phyloP scores from a whole-genome alignment of 305 asterid genomes.

The Rubia tinctorum region DNA sequence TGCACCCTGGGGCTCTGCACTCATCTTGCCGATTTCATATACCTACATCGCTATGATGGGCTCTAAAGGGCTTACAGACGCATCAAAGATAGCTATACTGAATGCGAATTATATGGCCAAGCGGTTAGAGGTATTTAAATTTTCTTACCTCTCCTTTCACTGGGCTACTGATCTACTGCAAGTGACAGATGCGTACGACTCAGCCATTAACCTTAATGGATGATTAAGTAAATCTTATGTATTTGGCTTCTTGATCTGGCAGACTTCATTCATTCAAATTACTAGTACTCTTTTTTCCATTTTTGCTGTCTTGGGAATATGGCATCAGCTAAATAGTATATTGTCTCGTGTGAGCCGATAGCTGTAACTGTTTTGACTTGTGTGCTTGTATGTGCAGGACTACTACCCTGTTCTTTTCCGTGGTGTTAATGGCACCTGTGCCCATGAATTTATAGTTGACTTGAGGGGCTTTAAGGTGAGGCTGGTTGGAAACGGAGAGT shows the following conservation, averaged over 20 bases:
- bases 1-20: conserved; percentile 99
- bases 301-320: neutral
- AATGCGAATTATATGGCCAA: conserved; percentile 97
- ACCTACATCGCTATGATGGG: conserved; percentile 98
- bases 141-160: conserved; percentile 10
- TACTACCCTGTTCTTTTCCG: conserved; percentile 93
- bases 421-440: conserved; percentile 87
- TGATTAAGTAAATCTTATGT: neutral
- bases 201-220: neutral
- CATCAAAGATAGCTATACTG: conserved; percentile 93
- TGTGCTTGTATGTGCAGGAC: conserved; percentile 46
- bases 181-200: neutral
- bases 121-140: conserved; percentile 73
- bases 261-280: neutral
- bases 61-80: conserved; percentile 90
- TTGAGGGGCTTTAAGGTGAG: conserved; percentile 86
- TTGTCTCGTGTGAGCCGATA: conserved; percentile 2
- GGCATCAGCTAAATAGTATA: neutral
- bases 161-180: neutral
- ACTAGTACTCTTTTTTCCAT: neutral
- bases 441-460: conserved; percentile 92
- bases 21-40: conserved; percentile 92
- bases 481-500: conserved; percentile 1
- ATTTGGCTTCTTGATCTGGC: neutral
- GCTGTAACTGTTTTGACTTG: conserved; percentile 6